Evolutionary conservation across 108 stramenopile genomes (phyloP).

Genomic region (Pseudonitzschia delicatissima): DNA sequence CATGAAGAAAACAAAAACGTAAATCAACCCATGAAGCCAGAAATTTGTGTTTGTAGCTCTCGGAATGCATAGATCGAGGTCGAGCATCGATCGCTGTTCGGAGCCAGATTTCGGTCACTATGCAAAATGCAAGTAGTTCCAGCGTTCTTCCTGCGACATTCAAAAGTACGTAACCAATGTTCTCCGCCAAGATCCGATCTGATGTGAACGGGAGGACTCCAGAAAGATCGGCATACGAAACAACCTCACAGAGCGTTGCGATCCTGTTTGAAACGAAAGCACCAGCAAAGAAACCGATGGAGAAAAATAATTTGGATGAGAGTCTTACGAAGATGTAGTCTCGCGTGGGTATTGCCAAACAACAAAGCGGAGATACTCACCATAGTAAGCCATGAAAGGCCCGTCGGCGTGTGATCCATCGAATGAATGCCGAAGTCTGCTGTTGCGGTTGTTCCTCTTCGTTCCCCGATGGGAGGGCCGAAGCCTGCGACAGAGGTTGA

Average conservation of each 20-base stretch:
- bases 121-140: conserved; percentile 24
- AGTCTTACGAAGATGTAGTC: too few species aligned
- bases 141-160: conserved; percentile 23
- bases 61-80: conserved; percentile 9
- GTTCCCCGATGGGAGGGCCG: too few species aligned
- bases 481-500: not conserved
- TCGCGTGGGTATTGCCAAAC: not conserved
- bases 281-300: not conserved
- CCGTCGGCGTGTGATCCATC: conserved; percentile 27
- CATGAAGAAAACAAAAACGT: conserved; percentile 17
- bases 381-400: conserved; percentile 17
- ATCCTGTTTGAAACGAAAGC: not conserved
- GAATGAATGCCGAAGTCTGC: not conserved
- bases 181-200: conserved; percentile 23
- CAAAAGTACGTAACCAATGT: conserved; percentile 28
- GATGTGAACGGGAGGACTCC: conserved; percentile 14
- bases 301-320: not conserved
- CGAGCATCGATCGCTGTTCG: conserved; percentile 23
- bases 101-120: conserved; percentile 32
- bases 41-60: not conserved
- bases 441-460: not conserved
- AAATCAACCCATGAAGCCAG: conserved; percentile 7
- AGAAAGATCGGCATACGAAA: conserved; percentile 20
- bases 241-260: conserved; percentile 3
- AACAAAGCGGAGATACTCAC: not conserved